Base-by-base conservation (phyloP, 495 filamentous ascomycete genomes). In the Penicillium atrosanguineum region DNA sequence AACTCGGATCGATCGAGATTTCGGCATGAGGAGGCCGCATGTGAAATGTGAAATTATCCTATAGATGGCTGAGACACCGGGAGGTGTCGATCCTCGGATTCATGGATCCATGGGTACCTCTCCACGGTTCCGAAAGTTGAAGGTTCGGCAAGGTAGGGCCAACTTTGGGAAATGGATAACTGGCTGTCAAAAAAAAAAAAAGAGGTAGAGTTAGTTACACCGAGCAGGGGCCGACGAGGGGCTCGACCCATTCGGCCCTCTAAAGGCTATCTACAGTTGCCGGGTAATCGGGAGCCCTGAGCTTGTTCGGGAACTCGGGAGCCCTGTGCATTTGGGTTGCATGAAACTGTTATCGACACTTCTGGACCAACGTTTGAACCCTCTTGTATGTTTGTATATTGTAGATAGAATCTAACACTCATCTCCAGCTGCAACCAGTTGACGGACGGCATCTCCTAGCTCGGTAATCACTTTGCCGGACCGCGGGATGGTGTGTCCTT, bases 401-500 rank as follows among this genome's bases (percentile, higher is more conserved):
- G 4, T 14, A 15, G 1, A 4, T 14, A 34, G 3, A 12, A 34
- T 14, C 9, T 3, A 34, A 12, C 12, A 11, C 23, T 14, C 19
- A 11, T 12, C n/a, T 44, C 21, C 1, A 19, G 45, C 46, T 49
- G 60, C 45, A 8, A 69, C 52, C 14, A 67, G 39, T 8, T 62
- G 60, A 16, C 62, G 56, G 19, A 68, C 55, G 3, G 62, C 62
- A 48, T 64, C 52, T 2, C 51, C 65, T 15, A 67, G 45, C 28
- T 69, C 64, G 6, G 44, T 48, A 14, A 68, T 69, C 16, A 67
- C 60, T 36, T 48, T 44, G 9, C 61, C 76, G 34, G 81, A 79
- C 16, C 79, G 72, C 0, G 79, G 80, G n/a, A 83, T 75, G 16
- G 77, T 78, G 62, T 82, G 79, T 11, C 80, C 79, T 21, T 78